Base-by-base conservation (phyloP, 1,284 basidiomycete species). In the Apiotrichum siamense region DNA sequence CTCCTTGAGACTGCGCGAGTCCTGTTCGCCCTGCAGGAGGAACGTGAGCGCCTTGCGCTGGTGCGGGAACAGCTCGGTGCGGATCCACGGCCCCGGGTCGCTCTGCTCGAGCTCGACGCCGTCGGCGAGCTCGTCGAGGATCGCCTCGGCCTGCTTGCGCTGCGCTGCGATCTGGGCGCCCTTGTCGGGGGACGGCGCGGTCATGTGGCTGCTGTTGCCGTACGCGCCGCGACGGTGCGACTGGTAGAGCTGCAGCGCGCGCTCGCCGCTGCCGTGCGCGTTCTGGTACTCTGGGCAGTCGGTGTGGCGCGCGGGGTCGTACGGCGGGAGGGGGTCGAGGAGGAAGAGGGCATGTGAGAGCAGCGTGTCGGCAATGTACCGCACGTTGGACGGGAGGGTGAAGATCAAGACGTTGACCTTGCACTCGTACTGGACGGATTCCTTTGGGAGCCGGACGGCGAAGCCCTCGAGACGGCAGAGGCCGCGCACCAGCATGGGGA, bases 31-130 rank as follows among this genome's bases (percentile, higher is more conserved):
- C 64, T 94, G 89, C n/a, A 97, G 79, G 43, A 99, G 77, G 74
- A 99, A 99, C 1, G 93, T 91, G 21, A 99, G 79, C 21, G 93
- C 96, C 73, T 96, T 94, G 76, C 94, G 94, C 76, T 99, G 96
- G 77, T 99, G 96, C 17, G 92, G 88, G 73, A 97, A 97, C 9
- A 99, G 78, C 39, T 75, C 79, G n/a, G 96, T 96, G 31, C 84
- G 84, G 55, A 98, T 83, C 64, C 90, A 83, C n/a, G 81, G 74
- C 87, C 87, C 78, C 49, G 92, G 83, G 68, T 92, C 85, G 15
- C 87, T 88, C 72, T 94, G 88, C 15, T 78, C 75, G 21, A 98
- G 76, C 60, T 94, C 91, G 56, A 88, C 88, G 23, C 89, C 92
- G 60, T 83, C 84, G 66, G 84, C 84, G 60, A 98, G 70, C 63